Evolutionary conservation across 2,329 filamentous ascomycete species (phyloP), one percentile per base, ranked within the genome.

Genomic region (Penicillium sp.): DNA sequence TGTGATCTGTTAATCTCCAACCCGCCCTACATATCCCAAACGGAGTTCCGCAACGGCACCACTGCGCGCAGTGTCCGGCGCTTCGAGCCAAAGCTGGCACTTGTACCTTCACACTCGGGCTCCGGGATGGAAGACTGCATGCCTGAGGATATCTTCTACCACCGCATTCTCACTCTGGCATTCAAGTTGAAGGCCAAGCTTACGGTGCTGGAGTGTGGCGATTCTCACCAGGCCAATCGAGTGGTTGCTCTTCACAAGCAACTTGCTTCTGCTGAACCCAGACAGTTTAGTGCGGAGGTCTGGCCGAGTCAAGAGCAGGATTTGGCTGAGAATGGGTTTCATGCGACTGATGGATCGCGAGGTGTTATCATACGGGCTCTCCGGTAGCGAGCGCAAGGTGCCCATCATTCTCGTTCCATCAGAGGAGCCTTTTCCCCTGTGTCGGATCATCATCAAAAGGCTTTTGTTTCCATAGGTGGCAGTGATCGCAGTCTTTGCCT

Each of bases 21-120:
- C 68, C 94, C 94, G 16, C 94, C 94, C 0, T 97, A 97, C 71
- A 87, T 97, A 50, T 95, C 92, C 2, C 76, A 79, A 0, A 63
- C 70, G 4, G 84, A 83, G 8, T 92, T 90, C 67, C 74, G 59
- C 6, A 65, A 80, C 39, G 81, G 75, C 39, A 83, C 84, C 19
- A 92, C 88, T 1, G 79, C 82, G 1, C 83, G 86, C 27, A 93
- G 90, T 13, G 93, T 97, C 31, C 84, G 91, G 16, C 85, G 85
- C 45, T 91, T 86, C 70, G 94, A 99, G 74, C 94, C 94, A 4
- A 84, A 79, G 61, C 75, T 90, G 13, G 94, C 94, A 0, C 80
- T 97, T 15, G 90, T 97, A 0, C 84, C 83, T 10, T 82, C 83
- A 5, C 33, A 50, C 5, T 9, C 40, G 2, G 21, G 39, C 9